Evolutionary conservation across 163 green algal species (phyloP).

Genomic region (Prototheca wickerhamii): DNA sequence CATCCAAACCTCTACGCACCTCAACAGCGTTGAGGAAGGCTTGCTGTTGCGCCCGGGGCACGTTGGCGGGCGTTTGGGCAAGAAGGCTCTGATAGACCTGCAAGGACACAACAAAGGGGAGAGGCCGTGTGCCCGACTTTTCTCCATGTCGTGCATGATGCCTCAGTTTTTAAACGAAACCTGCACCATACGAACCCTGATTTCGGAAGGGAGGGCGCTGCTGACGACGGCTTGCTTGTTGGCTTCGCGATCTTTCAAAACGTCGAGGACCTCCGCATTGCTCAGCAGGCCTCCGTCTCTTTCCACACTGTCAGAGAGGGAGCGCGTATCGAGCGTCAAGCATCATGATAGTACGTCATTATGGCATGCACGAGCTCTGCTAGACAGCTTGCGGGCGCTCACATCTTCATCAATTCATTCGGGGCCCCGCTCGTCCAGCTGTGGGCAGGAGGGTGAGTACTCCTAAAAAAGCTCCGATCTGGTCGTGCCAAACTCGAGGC

Average conservation of each 20-base stretch:
- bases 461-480: too few species aligned
- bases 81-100: constrained; percentile 18
- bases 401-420: constrained; percentile 2
- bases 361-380: too few species aligned
- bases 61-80: constrained; percentile 5
- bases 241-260: constrained; percentile 24
- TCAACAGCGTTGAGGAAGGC: constrained; percentile 15
- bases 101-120: not conserved
- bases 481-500: too few species aligned
- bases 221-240: constrained; percentile 23
- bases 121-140: not conserved
- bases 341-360: not conserved
- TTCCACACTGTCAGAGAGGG: constrained; percentile 15
- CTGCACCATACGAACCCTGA: constrained; percentile 17
- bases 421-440: too few species aligned
- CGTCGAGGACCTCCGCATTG: constrained; percentile 28
- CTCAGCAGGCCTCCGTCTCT: constrained; percentile 18
- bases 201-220: constrained; percentile 20
- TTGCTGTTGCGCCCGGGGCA: constrained; percentile 11
- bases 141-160: not conserved
- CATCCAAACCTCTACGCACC: not conserved
- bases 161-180: too few species aligned
- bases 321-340: not conserved
- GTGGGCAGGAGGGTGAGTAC: too few species aligned
- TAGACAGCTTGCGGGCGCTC: not conserved